These are phyloP conservation scores for Xerocomellus amylosporus DNA, from an alignment of 768 basidiomycete genomes.

Conservation along the genomic window DNA sequence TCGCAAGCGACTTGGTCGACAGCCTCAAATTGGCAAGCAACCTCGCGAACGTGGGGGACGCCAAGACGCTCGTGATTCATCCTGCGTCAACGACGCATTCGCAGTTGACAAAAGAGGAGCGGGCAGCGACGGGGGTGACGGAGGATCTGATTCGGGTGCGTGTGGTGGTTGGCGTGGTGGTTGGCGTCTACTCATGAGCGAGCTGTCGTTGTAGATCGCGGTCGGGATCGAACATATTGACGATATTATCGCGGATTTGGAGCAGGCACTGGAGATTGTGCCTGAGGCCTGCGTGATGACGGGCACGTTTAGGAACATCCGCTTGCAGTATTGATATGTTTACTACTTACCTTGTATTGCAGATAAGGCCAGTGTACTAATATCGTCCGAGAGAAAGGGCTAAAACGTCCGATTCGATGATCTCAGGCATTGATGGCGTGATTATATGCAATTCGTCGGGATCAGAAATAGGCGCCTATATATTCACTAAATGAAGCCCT, in stretches of 20 bases:
- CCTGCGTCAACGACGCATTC: slow-evolving; percentile 77
- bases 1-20: slow-evolving; percentile 36
- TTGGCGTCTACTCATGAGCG: background rate
- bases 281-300: background rate
- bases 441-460: slow-evolving; percentile 3
- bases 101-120: slow-evolving; percentile 62
- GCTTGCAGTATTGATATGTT: too few species aligned
- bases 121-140: slow-evolving; percentile 63
- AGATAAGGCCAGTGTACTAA: too few species aligned
- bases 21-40: slow-evolving; percentile 37
- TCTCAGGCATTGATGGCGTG: slow-evolving; percentile 5
- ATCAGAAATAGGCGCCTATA: background rate
- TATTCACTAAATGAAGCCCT: background rate
- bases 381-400: too few species aligned
- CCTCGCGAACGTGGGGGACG: slow-evolving; percentile 48
- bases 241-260: slow-evolving; percentile 16
- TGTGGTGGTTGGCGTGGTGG: background rate
- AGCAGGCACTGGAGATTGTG: slow-evolving; percentile 6
- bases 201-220: slow-evolving; percentile 3
- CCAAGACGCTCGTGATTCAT: slow-evolving; percentile 80
- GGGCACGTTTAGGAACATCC: too few species aligned
- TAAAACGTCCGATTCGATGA: background rate
- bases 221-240: slow-evolving; percentile 19
- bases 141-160: slow-evolving; percentile 69
- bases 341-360: too few species aligned